phyloP scores from a whole-genome alignment of 2,329 filamentous ascomycete species.

The Escovopsis weberi region DNA sequence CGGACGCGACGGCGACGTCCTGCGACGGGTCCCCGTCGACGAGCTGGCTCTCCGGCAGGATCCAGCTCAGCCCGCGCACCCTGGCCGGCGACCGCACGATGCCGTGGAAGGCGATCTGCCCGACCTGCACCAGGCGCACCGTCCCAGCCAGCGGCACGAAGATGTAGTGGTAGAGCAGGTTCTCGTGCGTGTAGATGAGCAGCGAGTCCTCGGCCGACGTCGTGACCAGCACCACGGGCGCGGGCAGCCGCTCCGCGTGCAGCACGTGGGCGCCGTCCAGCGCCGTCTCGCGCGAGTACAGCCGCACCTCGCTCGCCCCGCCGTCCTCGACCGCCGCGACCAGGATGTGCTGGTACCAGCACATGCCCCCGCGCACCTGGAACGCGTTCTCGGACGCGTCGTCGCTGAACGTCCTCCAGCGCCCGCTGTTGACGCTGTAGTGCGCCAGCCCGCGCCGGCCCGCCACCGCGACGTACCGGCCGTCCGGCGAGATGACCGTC shows the following conservation, averaged over 20 bases:
- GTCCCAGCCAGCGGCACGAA: slow-evolving; percentile 56
- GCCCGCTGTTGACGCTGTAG: slow-evolving; percentile 84
- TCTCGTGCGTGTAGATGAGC: slow-evolving; percentile 93
- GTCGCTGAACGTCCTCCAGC: slow-evolving; percentile 90
- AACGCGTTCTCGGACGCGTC: slow-evolving; percentile 76
- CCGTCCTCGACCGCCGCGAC: slow-evolving; percentile 86
- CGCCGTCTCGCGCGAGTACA: slow-evolving; percentile 76
- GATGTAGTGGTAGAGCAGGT: slow-evolving; percentile 87
- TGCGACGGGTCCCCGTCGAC: slow-evolving; percentile 86
- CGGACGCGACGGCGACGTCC: slow-evolving; percentile 84
- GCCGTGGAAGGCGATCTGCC: slow-evolving; percentile 92
- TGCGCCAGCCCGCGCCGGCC: slow-evolving; percentile 83
- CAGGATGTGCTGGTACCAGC: slow-evolving; percentile 93
- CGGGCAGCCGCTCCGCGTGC: slow-evolving; percentile 62
- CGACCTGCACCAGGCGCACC: slow-evolving; percentile 77
- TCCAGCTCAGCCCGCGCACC: slow-evolving; percentile 89
- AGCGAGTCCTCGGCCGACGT: slow-evolving; percentile 87
- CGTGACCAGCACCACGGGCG: slow-evolving; percentile 80
- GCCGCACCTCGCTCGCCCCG: slow-evolving; percentile 68
- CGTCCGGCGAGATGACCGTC: slow-evolving; percentile 79
- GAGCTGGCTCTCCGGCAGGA: slow-evolving; percentile 80
- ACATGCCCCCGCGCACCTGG: slow-evolving; percentile 88
- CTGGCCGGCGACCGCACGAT: slow-evolving; percentile 88
- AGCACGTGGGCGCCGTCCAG: slow-evolving; percentile 61
- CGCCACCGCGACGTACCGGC: slow-evolving; percentile 91